Base-by-base conservation (phyloP, 371 early-diverging fungal species). In the Parasitella parasitica region DNA sequence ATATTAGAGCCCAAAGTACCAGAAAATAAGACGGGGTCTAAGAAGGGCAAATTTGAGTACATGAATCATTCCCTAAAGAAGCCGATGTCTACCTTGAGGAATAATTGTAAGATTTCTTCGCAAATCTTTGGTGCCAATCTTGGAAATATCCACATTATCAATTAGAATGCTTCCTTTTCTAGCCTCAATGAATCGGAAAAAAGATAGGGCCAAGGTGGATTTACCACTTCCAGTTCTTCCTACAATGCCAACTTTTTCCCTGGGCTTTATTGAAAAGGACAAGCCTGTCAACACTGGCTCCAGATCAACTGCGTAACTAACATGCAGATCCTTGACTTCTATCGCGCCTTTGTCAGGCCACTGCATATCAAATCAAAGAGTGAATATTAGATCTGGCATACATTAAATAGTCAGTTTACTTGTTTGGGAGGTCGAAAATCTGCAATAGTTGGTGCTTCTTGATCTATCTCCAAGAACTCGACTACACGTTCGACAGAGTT, bases 401-500 rank as follows among this genome's bases (percentile, higher is more conserved):
- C 8, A 5, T 0, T 18, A 9, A 9, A 9, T 11, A 22, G 6
- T 11, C 1, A 2, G 63, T 69, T 69, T 71, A 80, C 80, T n/a
- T 79, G 76, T 8, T 81, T 62, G 41, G 88, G 87, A 6, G 86
- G 88, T 61, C 80, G 60, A 0, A 69, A 50, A 2, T 80, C 75
- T 27, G 83, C 75, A 13, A 82, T 66, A 3, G 83, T 77, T 22
- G 85, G 72, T 2, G 93, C 86, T 70, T 95, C 95, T 70, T 91
- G 88, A 46, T 89, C 86, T 65, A 92, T 86, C 15, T 72, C 71
- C 61, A 85, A 73, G 64, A 92, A 96, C 62, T 95, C 91, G 7
- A 84, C 83, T 1, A 94, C 82, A 32, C 97, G 87, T 69, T 97
- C 96, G 6, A 97, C 90, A 7, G 88, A 80, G 75, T 90, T 93